These are phyloP conservation scores for Musa beccarii DNA, from an alignment of 176 grass and related monocot genomes.

Conservation along the genomic window DNA sequence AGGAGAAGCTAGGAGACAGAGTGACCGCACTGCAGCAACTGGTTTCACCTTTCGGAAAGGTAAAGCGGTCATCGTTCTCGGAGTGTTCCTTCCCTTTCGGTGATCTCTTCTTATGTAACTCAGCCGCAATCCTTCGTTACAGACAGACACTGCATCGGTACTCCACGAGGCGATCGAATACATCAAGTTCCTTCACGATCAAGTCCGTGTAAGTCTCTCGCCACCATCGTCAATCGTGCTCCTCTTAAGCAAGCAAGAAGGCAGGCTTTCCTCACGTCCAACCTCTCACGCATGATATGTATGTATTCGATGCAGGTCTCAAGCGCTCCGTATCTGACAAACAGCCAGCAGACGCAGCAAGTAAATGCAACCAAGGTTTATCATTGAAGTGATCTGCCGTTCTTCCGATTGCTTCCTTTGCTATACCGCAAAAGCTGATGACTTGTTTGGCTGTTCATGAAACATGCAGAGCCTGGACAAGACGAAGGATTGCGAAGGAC, in stretches of 20 bases:
- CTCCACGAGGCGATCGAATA: constrained; percentile 92
- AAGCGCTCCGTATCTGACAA: constrained; percentile 69
- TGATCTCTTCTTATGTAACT: background rate
- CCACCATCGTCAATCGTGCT: too few species aligned
- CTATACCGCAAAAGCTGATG: background rate
- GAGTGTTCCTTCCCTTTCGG: background rate
- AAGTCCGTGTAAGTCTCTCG: constrained; percentile 60
- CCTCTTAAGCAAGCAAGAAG: too few species aligned
- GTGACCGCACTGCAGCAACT: constrained; percentile 96
- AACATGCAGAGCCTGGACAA: constrained; percentile 34
- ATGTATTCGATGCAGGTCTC: constrained; percentile 35
- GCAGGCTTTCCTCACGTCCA: too few species aligned
- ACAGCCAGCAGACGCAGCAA: constrained; percentile 32
- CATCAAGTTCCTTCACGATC: constrained; percentile 84
- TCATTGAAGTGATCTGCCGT: background rate
- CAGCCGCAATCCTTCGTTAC: background rate
- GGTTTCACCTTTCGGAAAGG: constrained; percentile 99
- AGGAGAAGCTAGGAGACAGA: constrained; percentile 98
- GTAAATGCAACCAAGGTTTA: constrained; percentile 26
- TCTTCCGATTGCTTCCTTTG: background rate
- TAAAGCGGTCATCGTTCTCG: constrained; percentile 8
- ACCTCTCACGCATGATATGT: background rate
- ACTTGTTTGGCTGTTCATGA: background rate
- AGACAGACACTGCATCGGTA: constrained; percentile 97
- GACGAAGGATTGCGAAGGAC: constrained; percentile 30